Conservation (phyloP, 306 rosid genomes). For the Echinosophora koreensis region DNA sequence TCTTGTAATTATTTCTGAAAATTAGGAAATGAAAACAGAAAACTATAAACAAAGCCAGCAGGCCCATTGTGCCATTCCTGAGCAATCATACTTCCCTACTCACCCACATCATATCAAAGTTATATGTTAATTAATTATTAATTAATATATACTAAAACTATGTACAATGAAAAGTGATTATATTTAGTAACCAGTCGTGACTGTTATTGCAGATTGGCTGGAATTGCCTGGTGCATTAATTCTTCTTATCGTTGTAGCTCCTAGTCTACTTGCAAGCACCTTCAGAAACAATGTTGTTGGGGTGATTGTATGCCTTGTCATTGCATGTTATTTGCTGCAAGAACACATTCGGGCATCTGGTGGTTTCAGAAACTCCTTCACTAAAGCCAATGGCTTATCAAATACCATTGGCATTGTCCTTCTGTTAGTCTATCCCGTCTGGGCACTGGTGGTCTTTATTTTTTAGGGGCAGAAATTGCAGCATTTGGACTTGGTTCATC, state of each 20-base stretch:
- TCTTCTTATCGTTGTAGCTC: constrained; percentile 79
- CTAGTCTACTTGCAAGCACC: constrained; percentile 64
- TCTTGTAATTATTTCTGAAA: too few species aligned
- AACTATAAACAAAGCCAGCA: too few species aligned
- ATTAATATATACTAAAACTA: neutral
- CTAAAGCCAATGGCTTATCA: constrained; percentile 73
- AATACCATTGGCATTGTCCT: constrained; percentile 79
- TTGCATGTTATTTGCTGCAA: constrained; percentile 88
- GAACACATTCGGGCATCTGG: constrained; percentile 96
- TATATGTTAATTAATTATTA: neutral
- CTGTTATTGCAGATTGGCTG: constrained; percentile 78
- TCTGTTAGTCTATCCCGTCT: constrained; percentile 79
- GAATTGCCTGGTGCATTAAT: constrained; percentile 84
- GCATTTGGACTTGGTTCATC: constrained; percentile 25
- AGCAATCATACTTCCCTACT: neutral
- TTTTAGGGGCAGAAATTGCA: constrained; percentile 45
- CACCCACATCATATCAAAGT: neutral
- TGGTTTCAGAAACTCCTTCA: constrained; percentile 88
- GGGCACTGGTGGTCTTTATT: constrained; percentile 65
- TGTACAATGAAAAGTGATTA: neutral
- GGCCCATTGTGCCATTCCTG: neutral
- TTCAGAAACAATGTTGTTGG: constrained; percentile 63
- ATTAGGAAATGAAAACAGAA: too few species aligned
- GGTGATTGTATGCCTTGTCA: constrained; percentile 65
- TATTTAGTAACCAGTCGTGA: constrained; percentile 6